Evolutionary conservation across 306 rosid genomes (phyloP).

Genomic region (Castanea mollissima): DNA sequence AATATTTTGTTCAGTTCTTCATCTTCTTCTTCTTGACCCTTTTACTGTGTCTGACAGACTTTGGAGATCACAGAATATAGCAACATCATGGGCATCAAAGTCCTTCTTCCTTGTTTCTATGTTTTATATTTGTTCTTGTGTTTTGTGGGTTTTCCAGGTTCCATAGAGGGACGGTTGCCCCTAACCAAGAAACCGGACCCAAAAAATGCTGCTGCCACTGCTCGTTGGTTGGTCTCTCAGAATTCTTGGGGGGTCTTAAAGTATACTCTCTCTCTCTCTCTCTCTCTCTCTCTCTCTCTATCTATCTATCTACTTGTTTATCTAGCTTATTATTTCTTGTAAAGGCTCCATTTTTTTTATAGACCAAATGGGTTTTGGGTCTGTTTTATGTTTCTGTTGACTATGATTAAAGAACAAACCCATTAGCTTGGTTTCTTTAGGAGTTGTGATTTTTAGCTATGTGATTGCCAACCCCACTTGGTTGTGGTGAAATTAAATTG

Average conservation of each 20-base stretch:
- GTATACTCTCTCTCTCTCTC: slow-evolving; percentile 29
- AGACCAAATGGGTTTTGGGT: too few relatives aligned
- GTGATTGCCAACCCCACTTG: neutral
- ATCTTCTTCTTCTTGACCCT: neutral
- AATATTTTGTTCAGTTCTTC: neutral
- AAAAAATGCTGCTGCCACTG: slow-evolving; percentile 59
- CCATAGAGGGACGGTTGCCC: slow-evolving; percentile 40
- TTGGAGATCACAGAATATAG: neutral
- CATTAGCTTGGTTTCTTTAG: neutral
- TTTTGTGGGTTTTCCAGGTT: slow-evolving; percentile 18
- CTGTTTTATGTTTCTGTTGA: neutral
- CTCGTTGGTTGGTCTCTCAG: slow-evolving; percentile 85
- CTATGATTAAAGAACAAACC: neutral
- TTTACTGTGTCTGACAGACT: neutral
- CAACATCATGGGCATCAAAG: slow-evolving; percentile 21
- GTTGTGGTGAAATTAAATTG: neutral
- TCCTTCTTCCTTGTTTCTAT: neutral
- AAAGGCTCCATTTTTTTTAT: neutral
- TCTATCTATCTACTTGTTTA: neutral
- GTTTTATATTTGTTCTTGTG: slow-evolving; percentile 16
- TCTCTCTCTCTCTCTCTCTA: neutral
- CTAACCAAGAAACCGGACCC: slow-evolving; percentile 64
- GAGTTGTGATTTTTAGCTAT: neutral
- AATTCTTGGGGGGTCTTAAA: slow-evolving; percentile 84
- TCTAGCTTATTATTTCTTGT: neutral